Base-by-base conservation (phyloP, 345 rosid species). In the Populus euphratica region DNA sequence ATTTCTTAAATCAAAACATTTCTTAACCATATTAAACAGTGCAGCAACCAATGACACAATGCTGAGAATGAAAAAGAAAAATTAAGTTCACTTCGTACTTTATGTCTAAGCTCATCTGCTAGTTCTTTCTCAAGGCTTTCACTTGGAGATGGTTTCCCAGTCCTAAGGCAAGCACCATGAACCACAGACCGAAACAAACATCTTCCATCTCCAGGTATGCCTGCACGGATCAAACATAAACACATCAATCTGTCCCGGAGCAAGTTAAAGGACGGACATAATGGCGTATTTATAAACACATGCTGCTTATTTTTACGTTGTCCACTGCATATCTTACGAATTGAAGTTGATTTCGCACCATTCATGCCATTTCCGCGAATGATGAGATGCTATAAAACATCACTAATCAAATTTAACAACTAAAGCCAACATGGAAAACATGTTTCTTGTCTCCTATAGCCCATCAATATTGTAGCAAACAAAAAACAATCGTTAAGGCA, bases 101-200 rank as follows among this genome's bases (percentile, higher is more conserved):
- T 89, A n/a, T 69, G 80, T 83, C 94, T 83, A 31, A 91, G 94
- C 70, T 89, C 91, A 74, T 91, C 92, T 2, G 92, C 92, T 72
- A 86, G 90, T 73, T 87, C 82, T 79, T 83, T 91, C 75, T 91
- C 88, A 23, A 47, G 78, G 83, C 81, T 83, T 50, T 89, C 94
- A 16, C 73, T 80, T 6, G 88, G 92, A 68, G 90, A 85, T 74
- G 85, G 89, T 86, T 80, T 87, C 77, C 94, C 92, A 31, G 75
- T 68, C 81, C 88, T 78, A 69, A 86, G 83, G 78, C 83, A 85
- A 50, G 83, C 88, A 9, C 92, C 94, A 44, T 87, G 91, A 33
- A 86, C 83, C 68, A 89, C 90, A 1, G 94, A 91, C 70, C 92
- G 88, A 66, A 91, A 91, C 86, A 91, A 80, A 77, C 94, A 91